Conservation (phyloP, 2,329 filamentous ascomycete species). For the Fusarium graminum region DNA sequence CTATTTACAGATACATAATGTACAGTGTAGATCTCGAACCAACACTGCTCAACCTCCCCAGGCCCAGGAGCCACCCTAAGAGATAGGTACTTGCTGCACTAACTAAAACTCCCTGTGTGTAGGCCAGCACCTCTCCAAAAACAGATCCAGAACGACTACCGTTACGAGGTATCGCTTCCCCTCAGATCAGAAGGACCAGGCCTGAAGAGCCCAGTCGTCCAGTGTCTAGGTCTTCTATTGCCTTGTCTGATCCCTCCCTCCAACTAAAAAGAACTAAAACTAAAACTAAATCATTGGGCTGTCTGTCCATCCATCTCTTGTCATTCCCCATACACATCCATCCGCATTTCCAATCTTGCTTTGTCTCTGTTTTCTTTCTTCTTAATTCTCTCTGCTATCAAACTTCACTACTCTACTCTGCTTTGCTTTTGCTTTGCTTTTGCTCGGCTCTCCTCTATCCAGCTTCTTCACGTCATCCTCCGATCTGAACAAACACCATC, state of each 20-base stretch:
- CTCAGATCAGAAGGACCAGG: constrained; percentile 38
- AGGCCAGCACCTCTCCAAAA: constrained; percentile 44
- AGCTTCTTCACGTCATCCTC: constrained; percentile 1
- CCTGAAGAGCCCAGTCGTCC: constrained; percentile 20
- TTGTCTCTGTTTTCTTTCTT: constrained; percentile 42
- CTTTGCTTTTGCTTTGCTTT: constrained; percentile 3
- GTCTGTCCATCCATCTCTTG: constrained; percentile 28
- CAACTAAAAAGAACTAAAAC: constrained; percentile 24
- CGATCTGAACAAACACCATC: constrained; percentile 10
- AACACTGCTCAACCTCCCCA: constrained; percentile 11
- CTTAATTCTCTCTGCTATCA: constrained; percentile 39
- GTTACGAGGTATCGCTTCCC: constrained; percentile 34
- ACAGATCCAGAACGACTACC: constrained; percentile 45
- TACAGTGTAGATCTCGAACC: constrained; percentile 21
- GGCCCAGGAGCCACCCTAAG: background rate
- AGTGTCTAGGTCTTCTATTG: constrained; percentile 17
- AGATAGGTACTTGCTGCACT: constrained; percentile 29
- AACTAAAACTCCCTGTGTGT: constrained; percentile 40
- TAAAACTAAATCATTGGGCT: constrained; percentile 30
- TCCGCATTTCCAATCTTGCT: constrained; percentile 39
- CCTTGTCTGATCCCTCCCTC: constrained; percentile 40
- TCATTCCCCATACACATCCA: constrained; percentile 43
- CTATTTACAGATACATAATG: constrained; percentile 25
- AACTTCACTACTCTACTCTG: constrained; percentile 18
- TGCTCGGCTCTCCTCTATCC: constrained; percentile 1